Base-by-base conservation (phyloP, 192 early-diverging fungal genomes). In the Coemansia sp. region DNA sequence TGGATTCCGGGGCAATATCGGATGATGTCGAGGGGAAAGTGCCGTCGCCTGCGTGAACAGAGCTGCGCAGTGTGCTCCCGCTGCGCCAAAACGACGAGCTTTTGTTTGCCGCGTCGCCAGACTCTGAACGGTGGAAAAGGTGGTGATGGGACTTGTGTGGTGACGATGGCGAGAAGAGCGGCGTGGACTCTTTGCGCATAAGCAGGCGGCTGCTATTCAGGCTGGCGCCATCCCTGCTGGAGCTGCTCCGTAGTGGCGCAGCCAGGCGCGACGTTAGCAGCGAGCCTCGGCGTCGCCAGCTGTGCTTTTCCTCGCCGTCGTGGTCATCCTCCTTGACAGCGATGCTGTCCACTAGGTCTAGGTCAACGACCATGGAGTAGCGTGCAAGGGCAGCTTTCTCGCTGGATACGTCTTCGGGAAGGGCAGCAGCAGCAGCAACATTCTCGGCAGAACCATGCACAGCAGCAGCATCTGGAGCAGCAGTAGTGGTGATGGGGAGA, bases 241-340 rank as follows among this genome's bases (percentile, higher is more conserved):
- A 62, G 38, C 61, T 62, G 61, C 38, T 62, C 38, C 76, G 71
- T 41, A 74, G 47, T 18, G 81, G 74, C 66, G 65, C 68, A 4
- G 76, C 63, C 50, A 84, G 66, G 8, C 71, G 68, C 55, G 81
- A 79, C 50, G 74, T 71, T 31, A 84, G 53, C 49, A 84, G 34
- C 43, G 81, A 84, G 53, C 81, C 81, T 18, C 81, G 73, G 40
- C 81, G 77, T 55, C 81, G 76, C 81, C 81, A 84, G 39, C 81
- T 65, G 39, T 57, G 66, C 52, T 73, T 73, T 5, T 79, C 74
- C 27, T 62, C 71, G 31, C 63, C 62, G 20, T 63, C 65, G 38
- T 49, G 62, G 15, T 62, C 46, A 40, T 24, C 53, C 10, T 71
- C 67, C 22, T 50, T 61, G 53, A 65, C 74, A 2, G 62, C 5